phyloP scores from a whole-genome alignment of 768 basidiomycete genomes.

The Boletus sp. region DNA sequence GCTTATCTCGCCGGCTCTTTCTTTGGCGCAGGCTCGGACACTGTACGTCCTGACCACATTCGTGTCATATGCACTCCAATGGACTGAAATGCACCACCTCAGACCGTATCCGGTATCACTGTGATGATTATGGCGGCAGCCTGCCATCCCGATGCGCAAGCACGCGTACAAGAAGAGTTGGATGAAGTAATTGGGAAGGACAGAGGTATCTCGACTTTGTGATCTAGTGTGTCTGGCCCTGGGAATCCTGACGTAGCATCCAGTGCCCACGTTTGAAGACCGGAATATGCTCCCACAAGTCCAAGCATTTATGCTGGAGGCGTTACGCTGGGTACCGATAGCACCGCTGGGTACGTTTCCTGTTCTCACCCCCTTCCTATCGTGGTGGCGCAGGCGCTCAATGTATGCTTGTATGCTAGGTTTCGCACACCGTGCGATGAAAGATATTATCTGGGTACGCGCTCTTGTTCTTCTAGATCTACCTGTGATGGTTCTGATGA shows the following conservation, averaged over 20 bases:
- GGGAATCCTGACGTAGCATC: not conserved
- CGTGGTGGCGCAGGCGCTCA: no score
- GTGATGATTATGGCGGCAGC: no score
- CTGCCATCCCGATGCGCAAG: no score
- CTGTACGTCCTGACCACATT: constrained; percentile 24
- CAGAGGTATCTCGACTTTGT: no score
- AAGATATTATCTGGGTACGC: not conserved
- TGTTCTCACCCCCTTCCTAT: not conserved
- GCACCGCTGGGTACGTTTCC: not conserved
- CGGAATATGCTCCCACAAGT: not conserved
- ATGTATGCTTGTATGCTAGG: not conserved
- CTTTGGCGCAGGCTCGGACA: constrained; percentile 60
- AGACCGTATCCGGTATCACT: constrained; percentile 47
- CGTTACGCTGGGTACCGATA: not conserved
- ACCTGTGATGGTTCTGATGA: no score
- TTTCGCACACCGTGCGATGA: not conserved
- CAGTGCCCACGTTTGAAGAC: not conserved
- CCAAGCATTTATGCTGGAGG: not conserved
- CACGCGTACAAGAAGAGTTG: no score
- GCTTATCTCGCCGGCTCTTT: constrained; percentile 59
- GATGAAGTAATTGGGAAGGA: no score
- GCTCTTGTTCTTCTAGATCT: no score
- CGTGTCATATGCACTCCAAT: not conserved
- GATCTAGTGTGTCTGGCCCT: no score
- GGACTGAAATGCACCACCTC: not conserved